A percentile compares a stretch with the other conserved stretches of the same genome.
These are phyloP conservation scores for Taphrina sp. DNA, from an alignment of 1,139 yeast species.

Conservation along the genomic window DNA sequence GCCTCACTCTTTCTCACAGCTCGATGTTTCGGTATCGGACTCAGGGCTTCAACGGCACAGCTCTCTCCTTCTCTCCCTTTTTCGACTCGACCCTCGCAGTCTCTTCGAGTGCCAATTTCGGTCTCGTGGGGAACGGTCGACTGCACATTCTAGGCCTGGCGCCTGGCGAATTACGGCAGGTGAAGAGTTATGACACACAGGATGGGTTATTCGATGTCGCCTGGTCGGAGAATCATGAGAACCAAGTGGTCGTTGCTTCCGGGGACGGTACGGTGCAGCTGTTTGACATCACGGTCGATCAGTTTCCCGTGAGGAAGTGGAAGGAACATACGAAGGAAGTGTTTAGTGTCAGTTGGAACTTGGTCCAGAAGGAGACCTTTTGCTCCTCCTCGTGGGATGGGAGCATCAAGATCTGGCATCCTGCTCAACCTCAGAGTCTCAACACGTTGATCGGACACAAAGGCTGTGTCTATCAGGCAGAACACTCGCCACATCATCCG, in stretches of 20 bases:
- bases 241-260: slow-evolving; percentile 74
- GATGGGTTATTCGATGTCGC: slow-evolving; percentile 86
- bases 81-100: slow-evolving; percentile 86
- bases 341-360: slow-evolving; percentile 83
- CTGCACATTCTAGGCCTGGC: slow-evolving; percentile 67
- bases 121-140: slow-evolving; percentile 90
- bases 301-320: slow-evolving; percentile 73
- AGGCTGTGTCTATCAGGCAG: slow-evolving; percentile 57
- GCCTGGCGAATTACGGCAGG: slow-evolving; percentile 53
- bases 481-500: slow-evolving; percentile 83
- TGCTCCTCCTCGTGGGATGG: slow-evolving; percentile 93
- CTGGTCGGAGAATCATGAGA: slow-evolving; percentile 90
- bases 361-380: slow-evolving; percentile 69
- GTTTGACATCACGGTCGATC: slow-evolving; percentile 67
- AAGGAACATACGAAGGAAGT: slow-evolving; percentile 82
- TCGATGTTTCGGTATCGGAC: slow-evolving; percentile 29
- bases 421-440: slow-evolving; percentile 17
- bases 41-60: slow-evolving; percentile 78
- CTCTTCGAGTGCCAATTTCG: slow-evolving; percentile 88
- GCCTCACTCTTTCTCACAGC: neutral
- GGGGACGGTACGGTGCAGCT: slow-evolving; percentile 88
- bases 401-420: slow-evolving; percentile 56
- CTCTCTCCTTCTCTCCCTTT: slow-evolving; percentile 86
- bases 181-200: slow-evolving; percentile 70
- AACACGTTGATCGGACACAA: slow-evolving; percentile 22